phyloP scores from a whole-genome alignment of 106 monocot species.

The Alisma plantagoaquatica region DNA sequence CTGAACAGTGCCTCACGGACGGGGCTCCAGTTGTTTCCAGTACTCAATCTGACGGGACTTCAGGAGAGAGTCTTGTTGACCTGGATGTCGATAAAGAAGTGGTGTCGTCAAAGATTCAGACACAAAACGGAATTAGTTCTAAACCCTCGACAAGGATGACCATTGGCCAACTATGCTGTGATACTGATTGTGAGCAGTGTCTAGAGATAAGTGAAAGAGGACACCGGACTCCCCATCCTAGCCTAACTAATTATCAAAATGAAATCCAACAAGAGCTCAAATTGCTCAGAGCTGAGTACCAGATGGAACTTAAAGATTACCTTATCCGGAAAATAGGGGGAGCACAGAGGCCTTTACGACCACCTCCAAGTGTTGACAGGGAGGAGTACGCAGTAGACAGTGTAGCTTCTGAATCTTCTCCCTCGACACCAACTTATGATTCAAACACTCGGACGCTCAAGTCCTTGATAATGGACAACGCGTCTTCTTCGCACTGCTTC shows the following conservation, averaged over 20 bases:
- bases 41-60: slow-evolving; percentile 12
- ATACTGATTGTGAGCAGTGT: background rate
- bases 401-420: background rate
- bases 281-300: slow-evolving; percentile 23
- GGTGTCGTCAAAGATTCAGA: background rate
- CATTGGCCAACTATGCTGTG: background rate
- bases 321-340: slow-evolving; percentile 5
- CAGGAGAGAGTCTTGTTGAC: slow-evolving; percentile 1
- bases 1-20: slow-evolving; percentile 10
- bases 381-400: background rate
- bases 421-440: background rate
- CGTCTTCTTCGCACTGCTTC: slow-evolving; percentile 6
- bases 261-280: slow-evolving; percentile 17
- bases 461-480: slow-evolving; percentile 12
- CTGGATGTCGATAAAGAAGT: background rate
- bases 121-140: background rate
- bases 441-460: slow-evolving; percentile 4
- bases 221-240: background rate
- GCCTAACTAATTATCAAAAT: slow-evolving; percentile 14
- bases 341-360: slow-evolving; percentile 4
- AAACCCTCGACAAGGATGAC: background rate
- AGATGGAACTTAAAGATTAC: slow-evolving; percentile 12
- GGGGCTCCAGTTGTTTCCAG: slow-evolving; percentile 7
- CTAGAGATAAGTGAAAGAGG: background rate
- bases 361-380: slow-evolving; percentile 12